A percentile compares a stretch with the other conserved stretches of the same genome.
phyloP scores from a whole-genome alignment of 192 early-diverging fungal genomes.

The Mortierella alpina region DNA sequence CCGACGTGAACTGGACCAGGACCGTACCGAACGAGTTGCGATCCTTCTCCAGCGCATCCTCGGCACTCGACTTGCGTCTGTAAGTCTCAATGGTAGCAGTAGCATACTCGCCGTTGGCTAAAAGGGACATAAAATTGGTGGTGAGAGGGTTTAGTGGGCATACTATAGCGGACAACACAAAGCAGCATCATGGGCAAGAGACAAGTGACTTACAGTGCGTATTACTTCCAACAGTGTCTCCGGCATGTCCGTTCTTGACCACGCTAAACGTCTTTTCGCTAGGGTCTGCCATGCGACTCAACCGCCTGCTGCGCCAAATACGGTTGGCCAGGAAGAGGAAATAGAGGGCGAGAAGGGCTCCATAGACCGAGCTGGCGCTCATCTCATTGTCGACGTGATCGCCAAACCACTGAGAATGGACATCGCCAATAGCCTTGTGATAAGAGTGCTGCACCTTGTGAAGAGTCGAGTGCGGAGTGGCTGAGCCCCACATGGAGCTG shows the following conservation, averaged over 20 bases:
- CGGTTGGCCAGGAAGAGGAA: conserved; percentile 24
- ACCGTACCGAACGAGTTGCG: conserved; percentile 26
- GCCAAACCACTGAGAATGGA: conserved; percentile 16
- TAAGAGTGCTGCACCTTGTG: conserved; percentile 25
- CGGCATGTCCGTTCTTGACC: conserved; percentile 7
- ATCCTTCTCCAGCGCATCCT: conserved; percentile 16
- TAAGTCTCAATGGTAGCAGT: conserved; percentile 20
- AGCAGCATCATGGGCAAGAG: too few species aligned
- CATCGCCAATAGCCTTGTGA: conserved; percentile 15
- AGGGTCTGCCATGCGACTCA: conserved; percentile 22
- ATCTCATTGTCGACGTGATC: not conserved
- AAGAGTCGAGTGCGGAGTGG: conserved; percentile 6
- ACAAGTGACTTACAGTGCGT: not conserved
- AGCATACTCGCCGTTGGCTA: conserved; percentile 6
- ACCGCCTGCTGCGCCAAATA: conserved; percentile 19
- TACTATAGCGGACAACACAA: not conserved
- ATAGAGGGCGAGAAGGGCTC: conserved; percentile 20
- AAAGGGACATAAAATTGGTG: not conserved
- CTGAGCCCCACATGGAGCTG: conserved; percentile 27
- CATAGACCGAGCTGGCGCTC: conserved; percentile 37
- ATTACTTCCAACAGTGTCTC: not conserved
- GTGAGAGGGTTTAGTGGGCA: not conserved
- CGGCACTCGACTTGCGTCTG: conserved; percentile 18
- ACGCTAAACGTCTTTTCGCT: conserved; percentile 13
- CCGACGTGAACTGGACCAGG: conserved; percentile 30